Base-by-base conservation (phyloP, 306 rosid genomes). In the Lathyrus tuberosus region DNA sequence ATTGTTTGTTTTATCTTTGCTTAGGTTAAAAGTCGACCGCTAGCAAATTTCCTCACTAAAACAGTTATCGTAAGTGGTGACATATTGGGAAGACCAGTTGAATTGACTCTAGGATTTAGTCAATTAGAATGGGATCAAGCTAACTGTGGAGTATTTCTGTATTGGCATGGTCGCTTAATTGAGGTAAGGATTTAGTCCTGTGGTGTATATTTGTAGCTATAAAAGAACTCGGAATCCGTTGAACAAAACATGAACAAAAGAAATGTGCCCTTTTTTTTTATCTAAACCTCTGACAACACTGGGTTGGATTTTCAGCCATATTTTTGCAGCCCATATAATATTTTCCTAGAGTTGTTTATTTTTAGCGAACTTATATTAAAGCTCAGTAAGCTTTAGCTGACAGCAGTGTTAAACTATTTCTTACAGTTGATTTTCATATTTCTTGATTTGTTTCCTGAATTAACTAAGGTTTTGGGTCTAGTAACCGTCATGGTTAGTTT, bases 161-260 rank as follows among this genome's bases (percentile, higher is more conserved):
- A 85, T 61, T 85, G 87, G 85, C 85, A 78, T 61, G 87, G 89
- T 10, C 89, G 87, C 77, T 75, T 85, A 69, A 80, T 85, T 75
- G 89, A 85, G 86, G 89, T 83, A 57, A 78, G 75, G 51, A 54
- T 46, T 66, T 71, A 66, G 30, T 47, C 41, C 56, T 17, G 35
- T 17, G 22, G 10, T 54, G 37, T 9, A 42, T 52, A 60, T 57
- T 28, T 14, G 28, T 65, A 52, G 22, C 62, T 33, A 49, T 26
- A 52, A 43, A 26, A 17, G 47, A 41, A 53, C 6, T 46, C 65
- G 65, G 30, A 41, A 20, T 59, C 5, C 14, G 13, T 62, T 8
- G 41, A 14, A 28, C 6, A 16, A 1, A 52, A 3, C 31, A 4
- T 57, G 40, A 56, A 30, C 62, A 28, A 28, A 57, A 13, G 28